Percentiles rank a stretch among this genome's conserved stretches.
These are phyloP conservation scores for Geranium brycei DNA, from an alignment of 345 rosid species.

Conservation along the genomic window DNA sequence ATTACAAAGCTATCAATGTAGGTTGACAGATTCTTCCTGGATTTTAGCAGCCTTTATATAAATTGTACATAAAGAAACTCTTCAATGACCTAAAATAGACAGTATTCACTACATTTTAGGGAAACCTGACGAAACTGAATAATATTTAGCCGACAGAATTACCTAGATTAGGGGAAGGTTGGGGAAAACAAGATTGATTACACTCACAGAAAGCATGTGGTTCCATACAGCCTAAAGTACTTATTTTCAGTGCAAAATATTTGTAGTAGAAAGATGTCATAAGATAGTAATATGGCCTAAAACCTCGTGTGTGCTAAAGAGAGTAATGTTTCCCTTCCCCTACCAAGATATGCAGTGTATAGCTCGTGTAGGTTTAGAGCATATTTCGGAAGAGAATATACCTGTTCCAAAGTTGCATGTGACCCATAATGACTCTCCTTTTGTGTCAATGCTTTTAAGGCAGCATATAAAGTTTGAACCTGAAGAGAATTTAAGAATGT, in stretches of 20 bases:
- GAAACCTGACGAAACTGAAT: no score
- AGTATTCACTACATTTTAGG: no score
- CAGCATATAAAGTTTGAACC: conserved; percentile 45
- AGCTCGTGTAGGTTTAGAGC: background rate
- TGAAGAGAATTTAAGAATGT: conserved; percentile 3
- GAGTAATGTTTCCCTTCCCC: background rate
- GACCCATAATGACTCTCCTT: conserved; percentile 52
- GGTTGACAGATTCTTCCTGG: background rate
- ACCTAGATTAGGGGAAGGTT: no score
- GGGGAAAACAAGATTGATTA: no score
- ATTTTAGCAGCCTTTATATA: background rate
- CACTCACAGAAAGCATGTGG: no score
- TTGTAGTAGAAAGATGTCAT: background rate
- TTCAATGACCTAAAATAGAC: background rate
- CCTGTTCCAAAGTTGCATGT: conserved; percentile 52
- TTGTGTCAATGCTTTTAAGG: conserved; percentile 31
- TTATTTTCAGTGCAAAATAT: no score
- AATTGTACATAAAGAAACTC: background rate
- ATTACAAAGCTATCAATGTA: background rate
- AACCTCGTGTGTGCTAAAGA: background rate
- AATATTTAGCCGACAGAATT: no score
- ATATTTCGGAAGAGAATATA: conserved; percentile 2
- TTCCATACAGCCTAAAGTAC: no score
- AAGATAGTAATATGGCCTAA: background rate
- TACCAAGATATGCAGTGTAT: background rate